A percentile compares a stretch with the other conserved stretches of the same genome.
phyloP scores from a whole-genome alignment of 352 stramenopile species.

The Phytophthora chlamydospora region DNA sequence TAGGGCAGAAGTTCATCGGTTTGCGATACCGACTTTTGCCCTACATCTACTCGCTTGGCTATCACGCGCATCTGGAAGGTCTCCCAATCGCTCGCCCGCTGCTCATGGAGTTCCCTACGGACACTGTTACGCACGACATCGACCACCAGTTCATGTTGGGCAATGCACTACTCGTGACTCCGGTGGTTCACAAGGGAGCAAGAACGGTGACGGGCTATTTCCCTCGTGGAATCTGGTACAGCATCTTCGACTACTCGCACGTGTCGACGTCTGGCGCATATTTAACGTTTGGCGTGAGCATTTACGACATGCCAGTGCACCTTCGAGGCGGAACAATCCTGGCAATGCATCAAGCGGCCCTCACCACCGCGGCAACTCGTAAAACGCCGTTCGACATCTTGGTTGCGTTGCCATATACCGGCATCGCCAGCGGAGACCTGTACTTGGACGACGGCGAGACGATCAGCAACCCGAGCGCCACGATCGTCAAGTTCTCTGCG shows the following conservation, averaged over 20 bases:
- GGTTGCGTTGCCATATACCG: constrained; percentile 36
- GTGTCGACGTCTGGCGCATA: too few species aligned
- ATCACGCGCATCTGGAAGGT: constrained; percentile 51
- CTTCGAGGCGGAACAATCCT: constrained; percentile 59
- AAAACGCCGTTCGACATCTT: constrained; percentile 58
- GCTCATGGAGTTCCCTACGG: constrained; percentile 68
- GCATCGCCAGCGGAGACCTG: constrained; percentile 44
- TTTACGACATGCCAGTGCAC: constrained; percentile 63
- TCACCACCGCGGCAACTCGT: constrained; percentile 53
- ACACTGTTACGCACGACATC: constrained; percentile 39
- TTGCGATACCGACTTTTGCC: constrained; percentile 80
- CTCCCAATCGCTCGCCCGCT: constrained; percentile 58
- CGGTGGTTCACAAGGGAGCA: constrained; percentile 57
- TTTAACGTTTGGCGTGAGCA: too few species aligned
- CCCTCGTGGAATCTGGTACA: constrained; percentile 56
- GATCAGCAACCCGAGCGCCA: constrained; percentile 35
- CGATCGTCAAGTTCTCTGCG: constrained; percentile 44
- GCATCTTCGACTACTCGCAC: constrained; percentile 47
- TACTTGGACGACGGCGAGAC: constrained; percentile 65
- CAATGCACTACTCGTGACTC: constrained; percentile 50
- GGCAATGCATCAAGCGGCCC: constrained; percentile 49
- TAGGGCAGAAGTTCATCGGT: constrained; percentile 69
- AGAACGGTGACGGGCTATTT: constrained; percentile 55
- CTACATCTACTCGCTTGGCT: constrained; percentile 83
- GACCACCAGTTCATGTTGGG: constrained; percentile 72